phyloP scores from a whole-genome alignment of 495 filamentous ascomycete species.

The Hypoxylon crocopeplum region DNA sequence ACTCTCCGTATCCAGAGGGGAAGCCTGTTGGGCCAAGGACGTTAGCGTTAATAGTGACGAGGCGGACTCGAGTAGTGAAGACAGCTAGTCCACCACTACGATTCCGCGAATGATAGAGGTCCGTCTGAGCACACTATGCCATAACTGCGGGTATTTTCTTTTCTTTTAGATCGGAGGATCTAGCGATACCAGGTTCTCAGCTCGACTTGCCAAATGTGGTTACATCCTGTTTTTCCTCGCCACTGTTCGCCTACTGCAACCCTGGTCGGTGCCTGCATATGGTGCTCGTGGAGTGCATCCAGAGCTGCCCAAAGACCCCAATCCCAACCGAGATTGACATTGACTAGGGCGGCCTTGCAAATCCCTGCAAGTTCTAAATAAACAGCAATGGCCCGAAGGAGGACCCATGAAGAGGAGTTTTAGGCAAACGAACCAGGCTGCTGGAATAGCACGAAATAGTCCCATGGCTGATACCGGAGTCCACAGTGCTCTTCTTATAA shows the following conservation, averaged over 20 bases:
- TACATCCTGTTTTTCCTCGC: slow-evolving; percentile 1
- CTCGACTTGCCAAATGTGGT: slow-evolving; percentile 27
- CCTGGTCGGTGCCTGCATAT: slow-evolving; percentile 26
- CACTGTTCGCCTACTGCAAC: too few species aligned
- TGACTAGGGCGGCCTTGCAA: slow-evolving; percentile 10
- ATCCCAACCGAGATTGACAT: slow-evolving; percentile 23
- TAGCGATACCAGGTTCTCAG: slow-evolving; percentile 8
- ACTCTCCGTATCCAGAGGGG: slow-evolving; percentile 8
- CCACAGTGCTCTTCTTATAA: slow-evolving; percentile 20
- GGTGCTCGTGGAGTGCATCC: slow-evolving; percentile 6
- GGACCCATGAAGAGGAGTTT: slow-evolving; percentile 13
- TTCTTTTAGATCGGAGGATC: slow-evolving; percentile 27
- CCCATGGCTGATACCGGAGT: slow-evolving; percentile 7
- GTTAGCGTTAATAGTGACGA: slow-evolving; percentile 27
- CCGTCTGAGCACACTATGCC: slow-evolving; percentile 12
- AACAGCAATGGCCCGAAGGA: slow-evolving; percentile 19
- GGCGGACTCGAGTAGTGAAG: slow-evolving; percentile 10
- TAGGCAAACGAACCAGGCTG: slow-evolving; percentile 29
- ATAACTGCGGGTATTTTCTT: slow-evolving; percentile 10
- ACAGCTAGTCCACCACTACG: neutral
- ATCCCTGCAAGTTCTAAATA: slow-evolving; percentile 29
- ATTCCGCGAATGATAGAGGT: slow-evolving; percentile 17
- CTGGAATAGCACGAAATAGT: slow-evolving; percentile 19
- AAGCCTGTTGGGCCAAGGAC: slow-evolving; percentile 14
- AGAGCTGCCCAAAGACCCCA: slow-evolving; percentile 4